Conservation (phyloP, 495 filamentous ascomycete species). For the Friedmanniomyces endolithicus region DNA sequence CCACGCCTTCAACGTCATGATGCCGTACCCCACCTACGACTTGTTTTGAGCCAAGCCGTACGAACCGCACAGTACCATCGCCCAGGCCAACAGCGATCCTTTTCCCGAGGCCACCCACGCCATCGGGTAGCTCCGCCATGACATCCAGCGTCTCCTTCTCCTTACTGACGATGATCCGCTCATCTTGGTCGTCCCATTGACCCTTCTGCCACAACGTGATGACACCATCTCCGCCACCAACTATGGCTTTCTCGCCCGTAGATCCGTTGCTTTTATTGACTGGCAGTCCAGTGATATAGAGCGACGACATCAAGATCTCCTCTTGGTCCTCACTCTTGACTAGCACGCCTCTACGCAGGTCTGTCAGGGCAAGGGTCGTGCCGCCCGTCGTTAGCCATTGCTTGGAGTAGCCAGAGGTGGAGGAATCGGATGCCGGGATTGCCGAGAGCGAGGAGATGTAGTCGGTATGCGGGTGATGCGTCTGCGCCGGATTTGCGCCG, state of each 20-base stretch:
- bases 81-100: constrained; percentile 63
- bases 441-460: constrained; percentile 84
- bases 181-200: constrained; percentile 87
- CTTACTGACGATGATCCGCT: constrained; percentile 61
- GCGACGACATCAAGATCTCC: constrained; percentile 73
- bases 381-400: constrained; percentile 90
- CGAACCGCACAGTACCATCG: constrained; percentile 50
- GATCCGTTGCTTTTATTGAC: constrained; percentile 39
- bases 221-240: constrained; percentile 68
- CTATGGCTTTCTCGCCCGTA: constrained; percentile 62
- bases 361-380: constrained; percentile 76
- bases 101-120: constrained; percentile 48
- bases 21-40: constrained; percentile 52
- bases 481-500: constrained; percentile 51
- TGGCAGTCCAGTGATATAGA: constrained; percentile 55
- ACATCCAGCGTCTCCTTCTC: constrained; percentile 56
- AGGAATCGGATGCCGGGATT: constrained; percentile 61
- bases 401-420: constrained; percentile 73
- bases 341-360: constrained; percentile 69
- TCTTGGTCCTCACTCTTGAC: constrained; percentile 85
- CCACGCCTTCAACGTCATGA: constrained; percentile 72
- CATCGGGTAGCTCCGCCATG: constrained; percentile 52
- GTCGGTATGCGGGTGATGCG: constrained; percentile 77
- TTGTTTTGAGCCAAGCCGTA: constrained; percentile 46
- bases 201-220: constrained; percentile 89